A percentile compares a stretch with the other conserved stretches of the same genome.
Conservation (phyloP, 108 stramenopile species). For the Cyclotella baltica region DNA sequence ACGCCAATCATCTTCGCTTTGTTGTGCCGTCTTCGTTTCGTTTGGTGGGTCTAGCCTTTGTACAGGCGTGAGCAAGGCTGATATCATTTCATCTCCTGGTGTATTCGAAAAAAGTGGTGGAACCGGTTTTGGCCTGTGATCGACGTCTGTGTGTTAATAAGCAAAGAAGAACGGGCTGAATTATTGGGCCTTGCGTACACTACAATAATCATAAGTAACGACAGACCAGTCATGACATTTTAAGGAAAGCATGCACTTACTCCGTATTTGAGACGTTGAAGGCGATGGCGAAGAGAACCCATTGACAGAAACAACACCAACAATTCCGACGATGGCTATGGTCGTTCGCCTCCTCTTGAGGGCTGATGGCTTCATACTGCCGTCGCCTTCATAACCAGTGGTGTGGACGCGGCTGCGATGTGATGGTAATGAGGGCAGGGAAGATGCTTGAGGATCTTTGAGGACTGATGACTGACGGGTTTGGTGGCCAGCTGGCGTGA, state of each 20-base stretch:
- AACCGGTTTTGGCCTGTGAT: no score
- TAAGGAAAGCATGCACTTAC: background rate
- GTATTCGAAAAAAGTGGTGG: background rate
- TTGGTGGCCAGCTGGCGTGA: no score
- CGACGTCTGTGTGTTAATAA: background rate
- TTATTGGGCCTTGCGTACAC: background rate
- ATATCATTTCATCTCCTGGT: background rate
- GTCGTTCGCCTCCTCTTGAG: background rate
- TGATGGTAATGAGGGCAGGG: background rate
- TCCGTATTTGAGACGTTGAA: background rate
- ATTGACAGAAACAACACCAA: background rate
- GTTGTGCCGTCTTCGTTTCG: background rate
- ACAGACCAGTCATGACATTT: background rate
- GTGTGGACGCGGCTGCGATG: background rate
- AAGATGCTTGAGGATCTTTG: background rate
- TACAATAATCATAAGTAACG: background rate
- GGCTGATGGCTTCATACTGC: background rate
- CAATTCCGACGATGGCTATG: background rate
- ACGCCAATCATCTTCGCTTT: slow-evolving; percentile 1
- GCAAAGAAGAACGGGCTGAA: no score
- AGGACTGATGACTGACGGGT: no score
- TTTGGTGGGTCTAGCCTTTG: background rate
- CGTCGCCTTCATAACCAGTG: background rate
- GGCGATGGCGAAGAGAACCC: background rate
- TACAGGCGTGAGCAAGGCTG: background rate